Evolutionary conservation across 75 land plant genomes (phyloP).

Genomic region (Sequoiadendron giganteum): DNA sequence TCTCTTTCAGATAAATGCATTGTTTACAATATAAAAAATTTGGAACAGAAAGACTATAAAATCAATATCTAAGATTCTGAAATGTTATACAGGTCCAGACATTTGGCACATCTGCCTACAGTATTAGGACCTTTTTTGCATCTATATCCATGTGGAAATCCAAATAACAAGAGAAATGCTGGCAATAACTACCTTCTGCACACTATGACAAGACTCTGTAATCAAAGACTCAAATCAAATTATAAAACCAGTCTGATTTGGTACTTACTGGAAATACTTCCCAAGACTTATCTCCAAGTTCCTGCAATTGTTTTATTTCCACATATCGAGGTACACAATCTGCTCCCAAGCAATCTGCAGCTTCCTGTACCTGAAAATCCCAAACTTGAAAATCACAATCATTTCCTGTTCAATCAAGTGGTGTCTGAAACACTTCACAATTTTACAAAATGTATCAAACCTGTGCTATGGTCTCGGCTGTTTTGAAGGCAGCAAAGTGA

Average conservation of each 20-base stretch:
- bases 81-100: neutral
- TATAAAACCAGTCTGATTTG: neutral
- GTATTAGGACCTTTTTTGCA: neutral
- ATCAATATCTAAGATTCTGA: neutral
- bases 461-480: conserved; percentile 64
- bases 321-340: conserved; percentile 86
- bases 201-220: neutral
- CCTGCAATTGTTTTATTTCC: conserved; percentile 54
- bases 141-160: neutral
- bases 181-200: neutral
- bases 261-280: conserved; percentile 31
- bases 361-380: conserved; percentile 77
- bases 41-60: neutral
- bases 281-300: conserved; percentile 61
- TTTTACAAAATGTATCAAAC: conserved; percentile 27
- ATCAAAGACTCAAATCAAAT: neutral
- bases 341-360: conserved; percentile 93
- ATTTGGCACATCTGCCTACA: neutral
- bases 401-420: neutral
- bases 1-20: neutral
- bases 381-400: neutral
- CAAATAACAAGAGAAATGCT: neutral
- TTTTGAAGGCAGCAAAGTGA: conserved; percentile 44
- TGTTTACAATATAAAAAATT: neutral
- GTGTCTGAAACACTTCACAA: neutral